Conservation (phyloP, 1,284 basidiomycete species). For the Jaminaea rosea region DNA sequence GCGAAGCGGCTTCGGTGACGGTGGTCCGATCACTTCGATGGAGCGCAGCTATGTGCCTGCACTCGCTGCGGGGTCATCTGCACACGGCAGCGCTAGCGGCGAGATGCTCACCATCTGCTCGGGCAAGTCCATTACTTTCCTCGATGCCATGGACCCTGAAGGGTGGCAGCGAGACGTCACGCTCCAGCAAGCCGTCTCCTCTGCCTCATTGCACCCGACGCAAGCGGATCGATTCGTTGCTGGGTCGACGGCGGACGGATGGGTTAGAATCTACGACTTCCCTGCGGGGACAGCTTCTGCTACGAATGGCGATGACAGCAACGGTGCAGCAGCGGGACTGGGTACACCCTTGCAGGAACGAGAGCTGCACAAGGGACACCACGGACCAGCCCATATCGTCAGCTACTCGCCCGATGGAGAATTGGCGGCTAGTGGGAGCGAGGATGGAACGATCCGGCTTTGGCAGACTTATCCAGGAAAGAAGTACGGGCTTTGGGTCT, state of each 20-base stretch:
- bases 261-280: conserved; percentile 88
- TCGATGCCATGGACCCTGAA: too few species aligned
- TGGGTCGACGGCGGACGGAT: conserved; percentile 81
- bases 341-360: too few species aligned
- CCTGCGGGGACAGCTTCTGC: too few species aligned
- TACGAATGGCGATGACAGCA: too few species aligned
- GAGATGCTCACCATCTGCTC: conserved; percentile 79
- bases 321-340: too few species aligned
- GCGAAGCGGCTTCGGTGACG: conserved; percentile 67
- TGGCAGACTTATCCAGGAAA: conserved; percentile 94
- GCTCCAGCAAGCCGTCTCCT: conserved; percentile 59
- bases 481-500: conserved; percentile 75
- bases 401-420: conserved; percentile 96
- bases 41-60: too few species aligned
- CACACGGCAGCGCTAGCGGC: conserved; percentile 69
- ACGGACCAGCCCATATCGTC: conserved; percentile 89
- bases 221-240: conserved; percentile 82
- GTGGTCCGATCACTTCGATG: conserved; percentile 89
- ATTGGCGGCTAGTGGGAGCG: conserved; percentile 90
- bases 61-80: too few species aligned
- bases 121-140: conserved; percentile 80
- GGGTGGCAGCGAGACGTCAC: too few species aligned
- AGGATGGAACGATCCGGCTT: conserved; percentile 75
- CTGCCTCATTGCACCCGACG: conserved; percentile 83
- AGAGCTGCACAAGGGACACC: conserved; percentile 91